Conservation (phyloP, 1,284 basidiomycete species). For the Ganoderma meredithae region DNA sequence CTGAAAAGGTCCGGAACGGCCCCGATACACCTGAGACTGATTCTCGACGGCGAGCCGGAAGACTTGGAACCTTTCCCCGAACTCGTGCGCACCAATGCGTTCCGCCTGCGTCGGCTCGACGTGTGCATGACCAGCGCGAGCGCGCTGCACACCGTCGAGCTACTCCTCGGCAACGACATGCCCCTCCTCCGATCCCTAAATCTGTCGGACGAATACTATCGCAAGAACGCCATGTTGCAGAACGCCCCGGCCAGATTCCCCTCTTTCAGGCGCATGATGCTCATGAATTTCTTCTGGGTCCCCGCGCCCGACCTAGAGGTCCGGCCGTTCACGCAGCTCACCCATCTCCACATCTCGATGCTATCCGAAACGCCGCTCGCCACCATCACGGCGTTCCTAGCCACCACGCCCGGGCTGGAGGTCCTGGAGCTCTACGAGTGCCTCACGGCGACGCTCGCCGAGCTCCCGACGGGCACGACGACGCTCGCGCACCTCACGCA, state of each 20-base stretch:
- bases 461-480: neutral
- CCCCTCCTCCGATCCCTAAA: neutral
- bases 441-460: neutral
- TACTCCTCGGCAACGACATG: neutral
- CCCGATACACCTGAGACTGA: neutral
- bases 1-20: neutral
- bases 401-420: neutral
- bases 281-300: neutral
- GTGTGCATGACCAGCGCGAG: neutral
- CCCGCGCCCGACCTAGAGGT: neutral
- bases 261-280: neutral
- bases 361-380: neutral
- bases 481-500: neutral
- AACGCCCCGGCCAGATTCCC: neutral
- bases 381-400: neutral
- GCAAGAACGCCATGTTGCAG: neutral
- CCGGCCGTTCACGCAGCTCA: neutral
- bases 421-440: neutral
- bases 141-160: neutral
- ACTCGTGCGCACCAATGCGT: neutral
- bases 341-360: neutral
- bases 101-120: neutral
- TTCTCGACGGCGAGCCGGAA: neutral
- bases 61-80: neutral
- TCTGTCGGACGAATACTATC: neutral